phyloP scores from a whole-genome alignment of 345 rosid genomes.

The Aquilaria yunnanensis region DNA sequence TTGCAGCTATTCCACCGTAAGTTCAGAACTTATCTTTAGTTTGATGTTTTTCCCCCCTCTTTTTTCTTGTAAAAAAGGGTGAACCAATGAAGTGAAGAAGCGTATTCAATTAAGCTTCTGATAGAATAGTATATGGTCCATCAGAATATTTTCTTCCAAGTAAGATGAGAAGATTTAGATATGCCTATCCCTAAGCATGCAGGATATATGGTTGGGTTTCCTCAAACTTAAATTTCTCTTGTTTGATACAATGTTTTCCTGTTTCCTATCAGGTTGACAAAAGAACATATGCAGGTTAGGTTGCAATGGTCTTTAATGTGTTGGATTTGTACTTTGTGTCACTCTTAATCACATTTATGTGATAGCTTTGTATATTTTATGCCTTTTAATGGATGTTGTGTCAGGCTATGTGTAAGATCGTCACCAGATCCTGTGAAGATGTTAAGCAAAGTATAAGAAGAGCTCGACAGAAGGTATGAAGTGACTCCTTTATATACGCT shows the following conservation, averaged over 20 bases:
- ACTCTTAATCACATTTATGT: neutral
- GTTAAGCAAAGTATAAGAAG: conserved; percentile 91
- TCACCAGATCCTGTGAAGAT: conserved; percentile 80
- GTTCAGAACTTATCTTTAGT: neutral
- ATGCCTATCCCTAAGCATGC: no score
- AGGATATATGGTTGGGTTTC: no score
- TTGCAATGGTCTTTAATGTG: neutral
- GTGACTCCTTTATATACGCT: neutral
- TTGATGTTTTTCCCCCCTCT: no score
- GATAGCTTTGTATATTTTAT: no score
- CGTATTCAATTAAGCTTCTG: no score
- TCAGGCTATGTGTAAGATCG: conserved; percentile 90
- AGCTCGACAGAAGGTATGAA: conserved; percentile 75
- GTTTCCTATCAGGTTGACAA: conserved; percentile 62
- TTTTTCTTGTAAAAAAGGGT: no score
- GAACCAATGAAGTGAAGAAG: no score
- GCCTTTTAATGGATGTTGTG: neutral
- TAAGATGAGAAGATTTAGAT: no score
- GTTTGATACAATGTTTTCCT: conserved; percentile 10
- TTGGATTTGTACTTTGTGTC: neutral
- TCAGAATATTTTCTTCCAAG: no score
- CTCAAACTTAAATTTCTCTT: neutral
- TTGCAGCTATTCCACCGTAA: conserved; percentile 88
- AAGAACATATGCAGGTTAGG: conserved; percentile 84
- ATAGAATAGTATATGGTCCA: no score